Base-by-base conservation (phyloP, 192 early-diverging fungal species). In the Entomortierella parvispora region DNA sequence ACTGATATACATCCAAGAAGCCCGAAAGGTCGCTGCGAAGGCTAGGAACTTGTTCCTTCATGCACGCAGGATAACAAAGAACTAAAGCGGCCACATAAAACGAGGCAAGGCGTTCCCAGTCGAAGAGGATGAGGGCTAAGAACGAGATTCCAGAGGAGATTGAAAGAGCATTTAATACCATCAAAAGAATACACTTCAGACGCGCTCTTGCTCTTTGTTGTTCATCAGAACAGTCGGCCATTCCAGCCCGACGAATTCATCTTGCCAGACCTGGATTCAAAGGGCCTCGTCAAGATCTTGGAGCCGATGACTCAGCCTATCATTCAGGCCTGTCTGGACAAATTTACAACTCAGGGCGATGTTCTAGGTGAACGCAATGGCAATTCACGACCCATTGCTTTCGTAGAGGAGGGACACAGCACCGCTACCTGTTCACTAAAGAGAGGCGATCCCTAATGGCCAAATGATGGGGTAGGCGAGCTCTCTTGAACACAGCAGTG, bases 401-500 rank as follows among this genome's bases (percentile, higher is more conserved):
- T 28, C 56, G 65, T 2, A 25, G 65, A 5, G 56, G 65, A 25
- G 46, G 65, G 1, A 56, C 65, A 14, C 65, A 68, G 48, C 23
- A 68, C 5, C 48, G 65, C 2, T 40, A 58, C 9, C 58, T 44
- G 37, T 58, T 58, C 31, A 23, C 45, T 2, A 58, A 68, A 32
- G 56, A 49, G n/a, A 52, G 37, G 28, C 58, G 65, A 56, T 58
- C 65, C 5, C 15, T 68, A 6, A 59, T 58, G 20, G 34, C 49
- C 25, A 58, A 68, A 12, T 68, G 65, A 56, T 68, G 65, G 65
- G 65, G 65, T 18, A 56, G 65, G 4, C 58, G 65, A 72, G 18
- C 20, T 29, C 54, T 58, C 58, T 32, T 63, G 43, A 0, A 80
- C 57, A 71, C 68, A 83, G 34, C 78, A 74, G 40, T 68, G 62